Percentiles rank a stretch among this genome's conserved stretches.
Conservation (phyloP, 805 yeast species). For the Isabelozyma pseudorhagii region DNA sequence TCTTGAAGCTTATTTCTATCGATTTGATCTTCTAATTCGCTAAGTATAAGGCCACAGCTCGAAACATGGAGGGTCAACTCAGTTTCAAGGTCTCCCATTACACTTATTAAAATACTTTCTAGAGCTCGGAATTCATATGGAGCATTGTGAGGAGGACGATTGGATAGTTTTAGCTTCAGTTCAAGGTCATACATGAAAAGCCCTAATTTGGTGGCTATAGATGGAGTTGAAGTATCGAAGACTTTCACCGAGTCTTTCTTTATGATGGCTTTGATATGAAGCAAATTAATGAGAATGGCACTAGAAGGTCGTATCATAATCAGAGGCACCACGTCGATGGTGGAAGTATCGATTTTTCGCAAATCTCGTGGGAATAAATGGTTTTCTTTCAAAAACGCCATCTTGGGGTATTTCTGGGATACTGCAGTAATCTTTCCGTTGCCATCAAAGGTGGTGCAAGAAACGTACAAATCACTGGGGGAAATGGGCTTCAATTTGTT, state of each 20-base stretch:
- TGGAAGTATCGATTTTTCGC: conserved; percentile 73
- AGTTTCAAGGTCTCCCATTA: conserved; percentile 73
- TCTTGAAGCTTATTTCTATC: conserved; percentile 74
- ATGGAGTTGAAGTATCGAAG: conserved; percentile 71
- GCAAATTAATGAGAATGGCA: conserved; percentile 75
- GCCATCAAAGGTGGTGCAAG: conserved; percentile 78
- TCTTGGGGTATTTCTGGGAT: conserved; percentile 69
- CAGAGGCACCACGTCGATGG: conserved; percentile 82
- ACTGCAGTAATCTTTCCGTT: conserved; percentile 68
- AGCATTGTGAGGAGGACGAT: conserved; percentile 13
- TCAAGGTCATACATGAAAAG: conserved; percentile 83
- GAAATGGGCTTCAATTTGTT: conserved; percentile 37
- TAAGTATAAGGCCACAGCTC: conserved; percentile 60
- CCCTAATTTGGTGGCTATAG: conserved; percentile 69
- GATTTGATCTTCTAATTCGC: conserved; percentile 74
- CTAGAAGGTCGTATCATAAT: conserved; percentile 72
- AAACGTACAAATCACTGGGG: conserved; percentile 51
- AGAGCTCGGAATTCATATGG: conserved; percentile 77
- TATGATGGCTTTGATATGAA: conserved; percentile 89
- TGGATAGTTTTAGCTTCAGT: conserved; percentile 52
- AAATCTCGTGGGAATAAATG: conserved; percentile 82
- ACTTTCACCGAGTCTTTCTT: conserved; percentile 75
- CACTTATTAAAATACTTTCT: conserved; percentile 78
- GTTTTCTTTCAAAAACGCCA: conserved; percentile 66
- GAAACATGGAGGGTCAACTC: conserved; percentile 61